Evolutionary conservation across 192 early-diverging fungal genomes (phyloP).

Genomic region (Linnemannia zychae): DNA sequence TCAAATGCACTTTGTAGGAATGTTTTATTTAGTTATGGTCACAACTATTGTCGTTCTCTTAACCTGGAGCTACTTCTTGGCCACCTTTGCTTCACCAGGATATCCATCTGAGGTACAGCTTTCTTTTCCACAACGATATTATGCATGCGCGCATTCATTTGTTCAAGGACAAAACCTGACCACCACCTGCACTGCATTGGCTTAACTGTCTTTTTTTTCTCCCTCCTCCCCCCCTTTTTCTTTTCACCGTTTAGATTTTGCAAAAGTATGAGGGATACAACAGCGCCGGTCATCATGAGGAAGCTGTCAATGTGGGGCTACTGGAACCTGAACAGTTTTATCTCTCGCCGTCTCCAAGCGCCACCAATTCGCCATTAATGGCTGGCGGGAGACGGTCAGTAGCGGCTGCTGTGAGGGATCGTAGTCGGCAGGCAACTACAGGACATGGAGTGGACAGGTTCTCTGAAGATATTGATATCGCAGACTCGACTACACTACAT

Average conservation of each 20-base stretch:
- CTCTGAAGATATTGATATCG: constrained; percentile 24
- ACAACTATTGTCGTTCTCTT: constrained; percentile 30
- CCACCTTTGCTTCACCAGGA: constrained; percentile 48
- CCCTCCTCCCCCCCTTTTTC: neutral
- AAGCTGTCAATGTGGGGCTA: constrained; percentile 24
- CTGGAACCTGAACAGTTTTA: constrained; percentile 45
- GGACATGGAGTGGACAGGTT: constrained; percentile 1
- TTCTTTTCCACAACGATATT: neutral
- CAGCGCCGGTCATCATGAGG: constrained; percentile 26
- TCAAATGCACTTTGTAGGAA: constrained; percentile 4
- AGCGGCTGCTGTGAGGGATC: neutral
- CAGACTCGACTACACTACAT: neutral
- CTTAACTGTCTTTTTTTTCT: neutral
- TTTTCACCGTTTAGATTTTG: neutral
- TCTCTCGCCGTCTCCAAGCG: constrained; percentile 31
- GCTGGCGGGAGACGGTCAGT: neutral
- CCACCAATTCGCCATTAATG: constrained; percentile 12
- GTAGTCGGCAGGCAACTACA: neutral
- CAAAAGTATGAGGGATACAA: constrained; percentile 27
- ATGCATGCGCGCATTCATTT: neutral
- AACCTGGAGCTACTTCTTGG: constrained; percentile 55
- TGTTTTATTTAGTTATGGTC: constrained; percentile 7
- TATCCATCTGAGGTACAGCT: constrained; percentile 42
- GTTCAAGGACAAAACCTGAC: neutral
- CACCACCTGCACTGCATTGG: neutral